Base-by-base conservation (phyloP, 805 yeast species). In the Yarrowia phangngaensis region DNA sequence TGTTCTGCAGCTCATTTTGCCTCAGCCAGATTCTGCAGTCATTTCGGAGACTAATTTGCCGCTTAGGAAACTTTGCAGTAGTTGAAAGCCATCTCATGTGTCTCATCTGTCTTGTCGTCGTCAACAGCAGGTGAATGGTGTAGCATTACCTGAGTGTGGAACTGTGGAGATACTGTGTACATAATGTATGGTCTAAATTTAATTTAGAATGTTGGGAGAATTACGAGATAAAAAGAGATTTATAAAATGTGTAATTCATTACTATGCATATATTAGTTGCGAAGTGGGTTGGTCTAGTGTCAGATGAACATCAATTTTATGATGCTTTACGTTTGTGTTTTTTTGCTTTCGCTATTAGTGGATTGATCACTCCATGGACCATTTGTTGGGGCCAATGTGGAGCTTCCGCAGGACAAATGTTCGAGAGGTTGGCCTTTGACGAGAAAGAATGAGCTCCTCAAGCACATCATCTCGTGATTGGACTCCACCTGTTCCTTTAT, bases 301-400 rank as follows among this genome's bases (percentile, higher is more conserved):
- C 16, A 28, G 12, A 11, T 8, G 6, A 8, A 11, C 7, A 7
- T 9, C 16, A 11, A 23, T 13, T 23, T 8, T 32, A 8, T 38
- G 45, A 38, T 38, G 45, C 45, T 38, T 26, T 38, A 32, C 45
- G 45, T 38, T 17, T 19, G 26, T 26, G 16, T 26, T 13, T 27
- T 22, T 38, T 27, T 13, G 15, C 17, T 22, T 23, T 19, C 27
- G 45, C 32, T 12, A 32, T 38, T 41, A 16, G 33, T 29, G 2
- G 9, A 23, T 3, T 35, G 28, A 15, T 41, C 29, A 41, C 34
- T 41, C 48, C 48, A 41, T 41, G 29, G 48, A 41, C 48, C 48
- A 41, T 35, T 41, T 41, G 48, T 41, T 41, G 27, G 48, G 30
- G 35, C 48, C 48, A 41, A 41, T 29, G 22, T 41, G 48, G 35